A percentile compares a stretch with the other conserved stretches of the same genome.
These are phyloP conservation scores for Hymenoscyphus repandus DNA, from an alignment of 2,329 filamentous ascomycete species.

Conservation along the genomic window DNA sequence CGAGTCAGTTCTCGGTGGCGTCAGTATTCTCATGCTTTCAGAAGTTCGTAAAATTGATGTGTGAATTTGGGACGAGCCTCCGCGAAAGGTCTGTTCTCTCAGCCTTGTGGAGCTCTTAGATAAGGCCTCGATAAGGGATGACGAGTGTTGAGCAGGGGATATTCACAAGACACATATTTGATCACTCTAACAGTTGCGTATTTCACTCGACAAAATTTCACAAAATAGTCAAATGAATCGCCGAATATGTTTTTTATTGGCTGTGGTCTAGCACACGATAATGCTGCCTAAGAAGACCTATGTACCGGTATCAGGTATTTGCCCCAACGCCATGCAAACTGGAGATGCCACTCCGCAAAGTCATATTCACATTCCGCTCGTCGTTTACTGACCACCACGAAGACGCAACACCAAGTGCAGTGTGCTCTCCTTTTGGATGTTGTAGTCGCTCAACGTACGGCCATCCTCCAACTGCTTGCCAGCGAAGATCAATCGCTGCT, in stretches of 20 bases:
- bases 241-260: conserved; percentile 8
- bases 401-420: conserved; percentile 66
- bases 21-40: background rate
- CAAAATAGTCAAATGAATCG: background rate
- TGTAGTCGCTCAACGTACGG: conserved; percentile 74
- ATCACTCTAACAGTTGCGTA: no score
- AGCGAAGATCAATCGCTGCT: conserved; percentile 66
- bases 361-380: background rate
- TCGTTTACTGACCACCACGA: conserved; percentile 54
- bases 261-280: conserved; percentile 15
- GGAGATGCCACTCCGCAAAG: conserved; percentile 1
- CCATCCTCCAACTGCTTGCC: conserved; percentile 71
- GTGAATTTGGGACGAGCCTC: background rate
- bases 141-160: background rate
- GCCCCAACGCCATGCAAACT: conserved; percentile 21
- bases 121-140: background rate
- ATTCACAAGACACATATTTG: background rate
- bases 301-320: conserved; percentile 13
- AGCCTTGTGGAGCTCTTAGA: background rate
- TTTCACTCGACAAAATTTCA: background rate
- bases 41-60: background rate
- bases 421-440: conserved; percentile 76
- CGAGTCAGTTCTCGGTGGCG: background rate
- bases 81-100: background rate
- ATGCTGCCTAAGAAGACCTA: conserved; percentile 5